Conservation (phyloP, 768 basidiomycete genomes). For the Crassisporium funariophilum region DNA sequence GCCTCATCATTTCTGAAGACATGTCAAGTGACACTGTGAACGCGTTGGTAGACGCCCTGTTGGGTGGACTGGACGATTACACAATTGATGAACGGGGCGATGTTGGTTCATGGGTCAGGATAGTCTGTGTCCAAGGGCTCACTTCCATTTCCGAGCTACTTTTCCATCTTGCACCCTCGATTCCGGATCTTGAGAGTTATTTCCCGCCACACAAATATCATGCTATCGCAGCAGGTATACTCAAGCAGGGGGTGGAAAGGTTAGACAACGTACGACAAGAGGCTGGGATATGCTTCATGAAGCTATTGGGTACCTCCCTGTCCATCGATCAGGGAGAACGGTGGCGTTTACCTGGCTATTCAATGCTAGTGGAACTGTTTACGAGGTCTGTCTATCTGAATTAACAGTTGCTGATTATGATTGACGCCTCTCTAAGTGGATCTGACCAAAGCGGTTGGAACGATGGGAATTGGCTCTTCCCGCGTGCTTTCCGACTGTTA, state of each 20-base stretch:
- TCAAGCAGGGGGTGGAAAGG: conserved; percentile 90
- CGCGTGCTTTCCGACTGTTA: conserved; percentile 67
- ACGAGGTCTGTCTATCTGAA: conserved; percentile 38
- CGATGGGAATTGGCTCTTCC: conserved; percentile 75
- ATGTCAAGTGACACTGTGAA: conserved; percentile 47
- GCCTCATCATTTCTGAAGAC: conserved; percentile 38
- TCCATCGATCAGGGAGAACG: conserved; percentile 41
- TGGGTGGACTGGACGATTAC: conserved; percentile 87
- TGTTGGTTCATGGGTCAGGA: conserved; percentile 94
- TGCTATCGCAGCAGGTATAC: conserved; percentile 59
- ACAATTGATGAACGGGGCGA: conserved; percentile 94
- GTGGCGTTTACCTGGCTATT: conserved; percentile 56
- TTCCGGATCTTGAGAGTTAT: conserved; percentile 55
- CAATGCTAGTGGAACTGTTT: conserved; percentile 56
- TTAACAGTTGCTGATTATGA: conserved; percentile 2
- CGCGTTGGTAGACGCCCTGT: conserved; percentile 54
- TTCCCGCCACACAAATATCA: conserved; percentile 62
- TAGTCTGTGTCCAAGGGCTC: conserved; percentile 72
- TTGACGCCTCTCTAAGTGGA: conserved; percentile 8
- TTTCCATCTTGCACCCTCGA: conserved; percentile 41
- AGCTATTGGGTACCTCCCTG: conserved; percentile 49
- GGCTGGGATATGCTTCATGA: conserved; percentile 64
- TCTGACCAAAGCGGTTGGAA: conserved; percentile 56
- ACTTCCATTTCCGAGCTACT: conserved; percentile 54
- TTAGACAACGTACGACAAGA: conserved; percentile 88